These are phyloP conservation scores for Nemophila menziesii DNA, from an alignment of 257 asterid species.

Conservation along the genomic window DNA sequence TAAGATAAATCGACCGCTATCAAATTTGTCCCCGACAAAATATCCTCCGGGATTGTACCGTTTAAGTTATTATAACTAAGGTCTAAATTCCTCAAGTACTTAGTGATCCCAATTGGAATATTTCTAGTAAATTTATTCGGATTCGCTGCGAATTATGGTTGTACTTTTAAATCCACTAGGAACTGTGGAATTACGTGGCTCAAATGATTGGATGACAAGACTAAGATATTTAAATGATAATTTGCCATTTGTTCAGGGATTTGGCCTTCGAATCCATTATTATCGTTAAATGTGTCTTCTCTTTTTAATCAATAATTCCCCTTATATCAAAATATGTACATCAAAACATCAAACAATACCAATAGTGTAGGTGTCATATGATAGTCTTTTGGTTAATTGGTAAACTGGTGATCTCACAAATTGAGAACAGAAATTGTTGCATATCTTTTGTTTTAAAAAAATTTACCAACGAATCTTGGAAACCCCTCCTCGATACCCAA, in stretches of 20 bases:
- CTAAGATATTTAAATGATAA: conserved; percentile 32
- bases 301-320: too few relatives aligned
- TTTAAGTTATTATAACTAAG: conserved; percentile 45
- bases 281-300: too few relatives aligned
- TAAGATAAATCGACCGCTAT: conserved; percentile 42
- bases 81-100: conserved; percentile 34
- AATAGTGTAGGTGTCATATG: too few relatives aligned
- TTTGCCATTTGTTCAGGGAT: conserved; percentile 33
- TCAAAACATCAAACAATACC: too few relatives aligned
- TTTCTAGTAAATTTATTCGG: conserved; percentile 38
- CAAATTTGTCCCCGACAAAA: conserved; percentile 38
- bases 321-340: too few relatives aligned
- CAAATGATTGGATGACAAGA: conserved; percentile 41
- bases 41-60: conserved; percentile 41
- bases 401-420: too few relatives aligned
- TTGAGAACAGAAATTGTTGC: too few relatives aligned
- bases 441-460: too few relatives aligned
- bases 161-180: conserved; percentile 20
- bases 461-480: too few relatives aligned
- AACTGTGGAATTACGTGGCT: conserved; percentile 44
- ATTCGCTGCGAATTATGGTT: conserved; percentile 53
- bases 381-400: too few relatives aligned
- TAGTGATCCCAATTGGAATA: conserved; percentile 44
- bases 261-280: conserved; percentile 24
- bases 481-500: too few relatives aligned